These are phyloP conservation scores for Fusarium virguliforme DNA, from an alignment of 2,329 filamentous ascomycete genomes.

Conservation along the genomic window DNA sequence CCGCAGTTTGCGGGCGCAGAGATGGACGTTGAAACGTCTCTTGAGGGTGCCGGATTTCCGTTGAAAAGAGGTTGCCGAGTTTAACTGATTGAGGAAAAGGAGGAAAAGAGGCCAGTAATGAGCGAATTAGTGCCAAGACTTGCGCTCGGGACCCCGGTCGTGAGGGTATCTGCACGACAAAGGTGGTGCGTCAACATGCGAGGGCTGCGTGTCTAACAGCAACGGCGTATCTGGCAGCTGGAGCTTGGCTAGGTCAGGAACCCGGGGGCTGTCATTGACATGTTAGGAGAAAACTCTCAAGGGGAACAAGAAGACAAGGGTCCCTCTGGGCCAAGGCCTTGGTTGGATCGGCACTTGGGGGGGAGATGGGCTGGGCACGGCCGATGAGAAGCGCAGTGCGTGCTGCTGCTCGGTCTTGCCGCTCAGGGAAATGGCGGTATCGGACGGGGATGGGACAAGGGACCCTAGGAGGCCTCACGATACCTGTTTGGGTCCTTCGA, in stretches of 20 bases:
- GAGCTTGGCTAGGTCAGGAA: conserved; percentile 10
- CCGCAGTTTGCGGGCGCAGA: conserved; percentile 17
- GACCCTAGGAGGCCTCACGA: conserved; percentile 30
- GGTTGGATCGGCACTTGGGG: conserved; percentile 33
- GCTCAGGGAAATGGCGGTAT: conserved; percentile 43
- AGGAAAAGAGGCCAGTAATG: conserved; percentile 29
- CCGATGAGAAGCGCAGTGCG: conserved; percentile 34
- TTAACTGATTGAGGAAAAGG: conserved; percentile 31
- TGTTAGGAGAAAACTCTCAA: conserved; percentile 35
- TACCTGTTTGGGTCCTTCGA: conserved; percentile 34
- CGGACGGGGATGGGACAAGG: neutral
- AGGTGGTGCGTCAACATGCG: conserved; percentile 36
- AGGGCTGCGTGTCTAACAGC: conserved; percentile 24
- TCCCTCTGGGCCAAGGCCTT: conserved; percentile 7
- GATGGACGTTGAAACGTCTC: neutral
- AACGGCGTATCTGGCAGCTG: conserved; percentile 26
- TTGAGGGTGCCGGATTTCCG: conserved; percentile 36
- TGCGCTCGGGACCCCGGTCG: conserved; percentile 8
- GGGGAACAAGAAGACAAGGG: conserved; percentile 6
- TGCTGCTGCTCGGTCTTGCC: conserved; percentile 19
- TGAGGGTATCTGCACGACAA: conserved; percentile 34
- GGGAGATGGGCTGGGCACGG: conserved; percentile 23
- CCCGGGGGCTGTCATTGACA: conserved; percentile 22
- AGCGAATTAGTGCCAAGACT: conserved; percentile 43
- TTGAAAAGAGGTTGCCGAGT: conserved; percentile 14